Base-by-base conservation (phyloP, 148 eudicot species). In the Hydrangea macrophylla region DNA sequence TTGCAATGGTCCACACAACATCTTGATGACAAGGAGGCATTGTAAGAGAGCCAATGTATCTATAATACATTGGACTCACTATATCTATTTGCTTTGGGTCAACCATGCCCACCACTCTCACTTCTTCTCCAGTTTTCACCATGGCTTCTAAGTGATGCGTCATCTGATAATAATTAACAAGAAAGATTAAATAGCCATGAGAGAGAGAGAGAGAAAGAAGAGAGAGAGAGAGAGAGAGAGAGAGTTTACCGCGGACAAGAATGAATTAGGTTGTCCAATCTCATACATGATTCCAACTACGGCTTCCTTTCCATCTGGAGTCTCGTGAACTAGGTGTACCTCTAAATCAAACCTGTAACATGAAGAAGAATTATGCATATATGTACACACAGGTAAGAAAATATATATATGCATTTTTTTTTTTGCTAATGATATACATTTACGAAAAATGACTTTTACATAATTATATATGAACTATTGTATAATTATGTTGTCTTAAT, bases 31-130 rank as follows among this genome's bases (percentile, higher is more conserved):
- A 82, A 15, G 79, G 83, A 40, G 86, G 86, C 60, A 37, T 44
- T 1, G 86, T 82, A 25, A 82, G 79, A 32, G 86, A 82, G 55
- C 86, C 86, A 27, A 79, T 76, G 70, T 82, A 79, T 7, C 83
- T 53, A 15, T 82, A 82, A 33, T 82, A 76, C 42, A 64, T 71
- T 68, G 71, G 53, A 40, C 69, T 77, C 5, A 70, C 73, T 2
- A 83, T 35, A 27, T 64, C 57, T 7, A 77, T 44, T 9, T 58
- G 17, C 22, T 24, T 54, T 9, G 84, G 84, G 22, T 83, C 68
- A 40, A 75, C 24, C 18, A 68, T 17, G 3, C 87, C 86, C 26
- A 72, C 70, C 15, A 18, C 30, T 58, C 20, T 70, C 59, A 70
- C 75, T 25, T 64, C 63, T 32, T 71, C 67, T 9, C 12, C 23